These are phyloP conservation scores for Geotrichum europaeum DNA, from an alignment of 1,139 yeast genomes.

Conservation along the genomic window DNA sequence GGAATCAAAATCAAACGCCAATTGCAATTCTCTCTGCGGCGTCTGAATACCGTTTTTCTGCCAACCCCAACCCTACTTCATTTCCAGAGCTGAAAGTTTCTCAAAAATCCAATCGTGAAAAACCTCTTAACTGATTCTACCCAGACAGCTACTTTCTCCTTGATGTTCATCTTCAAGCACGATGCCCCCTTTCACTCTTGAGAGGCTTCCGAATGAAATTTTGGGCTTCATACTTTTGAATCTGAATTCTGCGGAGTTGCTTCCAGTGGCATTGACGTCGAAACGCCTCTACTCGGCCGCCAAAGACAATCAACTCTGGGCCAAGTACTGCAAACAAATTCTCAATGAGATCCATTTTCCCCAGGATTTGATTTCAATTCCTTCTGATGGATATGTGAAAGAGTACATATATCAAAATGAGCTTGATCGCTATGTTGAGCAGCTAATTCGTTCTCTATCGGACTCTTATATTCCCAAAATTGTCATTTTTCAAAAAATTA, in stretches of 20 bases:
- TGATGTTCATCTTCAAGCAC: neutral
- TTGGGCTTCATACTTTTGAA: neutral
- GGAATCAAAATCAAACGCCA: neutral
- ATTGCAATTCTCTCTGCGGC: too few species aligned
- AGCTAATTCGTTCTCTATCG: neutral
- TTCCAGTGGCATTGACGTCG: slow-evolving; percentile 5
- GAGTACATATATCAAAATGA: slow-evolving; percentile 9
- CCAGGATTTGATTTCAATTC: neutral
- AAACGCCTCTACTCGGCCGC: slow-evolving; percentile 7
- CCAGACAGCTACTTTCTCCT: neutral
- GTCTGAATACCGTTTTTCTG: too few species aligned
- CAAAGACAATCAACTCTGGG: slow-evolving; percentile 10
- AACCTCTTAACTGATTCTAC: neutral
- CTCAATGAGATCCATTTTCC: slow-evolving; percentile 3
- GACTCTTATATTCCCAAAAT: neutral
- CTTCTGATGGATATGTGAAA: slow-evolving; percentile 6
- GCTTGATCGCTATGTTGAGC: neutral
- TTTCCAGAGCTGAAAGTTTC: neutral
- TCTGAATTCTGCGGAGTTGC: neutral
- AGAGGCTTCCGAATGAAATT: neutral
- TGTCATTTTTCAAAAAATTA: neutral
- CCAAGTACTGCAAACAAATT: neutral
- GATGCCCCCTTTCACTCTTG: neutral
- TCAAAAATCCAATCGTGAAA: neutral
- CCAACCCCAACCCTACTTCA: neutral